These are phyloP conservation scores for Volutella citrinella DNA, from an alignment of 2,329 filamentous ascomycete genomes.

Conservation along the genomic window DNA sequence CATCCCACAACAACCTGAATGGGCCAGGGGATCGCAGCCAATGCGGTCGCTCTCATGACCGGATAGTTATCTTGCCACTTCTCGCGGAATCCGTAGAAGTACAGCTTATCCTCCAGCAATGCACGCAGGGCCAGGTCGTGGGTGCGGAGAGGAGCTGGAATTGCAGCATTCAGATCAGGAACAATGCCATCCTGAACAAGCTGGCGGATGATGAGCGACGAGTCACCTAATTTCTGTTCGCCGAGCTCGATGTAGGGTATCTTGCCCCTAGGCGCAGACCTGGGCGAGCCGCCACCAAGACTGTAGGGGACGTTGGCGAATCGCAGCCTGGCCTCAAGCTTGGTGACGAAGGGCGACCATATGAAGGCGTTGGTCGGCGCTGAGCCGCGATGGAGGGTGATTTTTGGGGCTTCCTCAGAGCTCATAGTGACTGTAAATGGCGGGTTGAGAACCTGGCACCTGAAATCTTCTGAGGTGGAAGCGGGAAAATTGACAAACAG, in stretches of 20 bases:
- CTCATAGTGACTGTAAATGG: too few relatives aligned
- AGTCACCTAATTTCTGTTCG: slow-evolving; percentile 40
- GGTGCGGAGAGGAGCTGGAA: slow-evolving; percentile 38
- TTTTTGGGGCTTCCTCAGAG: background rate
- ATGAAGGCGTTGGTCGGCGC: slow-evolving; percentile 37
- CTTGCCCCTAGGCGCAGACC: slow-evolving; percentile 52
- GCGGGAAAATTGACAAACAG: too few relatives aligned
- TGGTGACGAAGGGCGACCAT: slow-evolving; percentile 62
- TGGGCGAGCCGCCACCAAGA: slow-evolving; percentile 41
- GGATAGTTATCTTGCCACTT: slow-evolving; percentile 60
- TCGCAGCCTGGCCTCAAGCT: slow-evolving; percentile 60
- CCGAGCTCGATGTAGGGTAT: slow-evolving; percentile 53
- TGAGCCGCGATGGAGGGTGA: slow-evolving; percentile 49
- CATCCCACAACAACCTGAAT: slow-evolving; percentile 49
- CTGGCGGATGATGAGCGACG: slow-evolving; percentile 49
- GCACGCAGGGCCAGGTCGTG: slow-evolving; percentile 51
- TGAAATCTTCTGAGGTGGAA: too few relatives aligned
- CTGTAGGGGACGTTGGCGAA: slow-evolving; percentile 47
- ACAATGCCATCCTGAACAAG: slow-evolving; percentile 39
- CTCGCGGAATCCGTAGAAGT: slow-evolving; percentile 55
- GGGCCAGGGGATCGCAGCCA: slow-evolving; percentile 49
- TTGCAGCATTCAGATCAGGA: slow-evolving; percentile 43
- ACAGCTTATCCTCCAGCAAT: slow-evolving; percentile 58
- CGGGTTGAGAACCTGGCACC: too few relatives aligned
- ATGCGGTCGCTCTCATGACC: slow-evolving; percentile 50